Base-by-base conservation (phyloP, 2,329 filamentous ascomycete species). In the Penicillium sp. region DNA sequence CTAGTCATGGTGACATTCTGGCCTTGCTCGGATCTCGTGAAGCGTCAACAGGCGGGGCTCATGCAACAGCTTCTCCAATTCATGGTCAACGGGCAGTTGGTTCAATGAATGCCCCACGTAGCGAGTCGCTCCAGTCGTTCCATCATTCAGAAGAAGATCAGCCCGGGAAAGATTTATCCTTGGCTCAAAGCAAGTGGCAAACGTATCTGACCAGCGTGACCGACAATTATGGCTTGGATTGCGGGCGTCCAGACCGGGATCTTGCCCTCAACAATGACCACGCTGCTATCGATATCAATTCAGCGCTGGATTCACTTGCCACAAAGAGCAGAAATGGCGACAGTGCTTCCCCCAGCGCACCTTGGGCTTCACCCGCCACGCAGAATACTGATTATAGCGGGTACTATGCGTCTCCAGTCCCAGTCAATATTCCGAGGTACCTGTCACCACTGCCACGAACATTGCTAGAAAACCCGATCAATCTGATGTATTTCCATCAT, bases 381-480 rank as follows among this genome's bases (percentile, higher is more conserved):
- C 46, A 51, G 13, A 78, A 78, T 26, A 51, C 61, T 8, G 80
- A 79, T 7, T 83, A 84, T 55, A 80, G 81, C 33, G 84, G 84
- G 2, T 92, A 92, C 63, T 92, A 92, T 70, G 79, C 80, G 10
- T 82, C 82, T 29, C 85, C 87, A 0, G 86, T 91, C 0, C 75
- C 81, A 1, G 85, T 92, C 56, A 80, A 79, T 52, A 84, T 86
- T 20, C 78, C 82, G 2, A 80, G 80, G 54, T 77, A 77, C 45
- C 68, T 87, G 26, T 83, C 79, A 50, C 79, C 79, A 2, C 67
- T 87, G 18, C 84, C 84, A 4, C 62, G 74, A 3, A 73, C 81
- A 8, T 74, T 91, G 24, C 72, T 82, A 36, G 82, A 87, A 30
- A 92, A 90, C 61, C 87, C 85, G 1, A 93, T 93, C 83, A 93